These are phyloP conservation scores for Zopfia rhizophila DNA, from an alignment of 2,329 filamentous ascomycete genomes.

Conservation along the genomic window DNA sequence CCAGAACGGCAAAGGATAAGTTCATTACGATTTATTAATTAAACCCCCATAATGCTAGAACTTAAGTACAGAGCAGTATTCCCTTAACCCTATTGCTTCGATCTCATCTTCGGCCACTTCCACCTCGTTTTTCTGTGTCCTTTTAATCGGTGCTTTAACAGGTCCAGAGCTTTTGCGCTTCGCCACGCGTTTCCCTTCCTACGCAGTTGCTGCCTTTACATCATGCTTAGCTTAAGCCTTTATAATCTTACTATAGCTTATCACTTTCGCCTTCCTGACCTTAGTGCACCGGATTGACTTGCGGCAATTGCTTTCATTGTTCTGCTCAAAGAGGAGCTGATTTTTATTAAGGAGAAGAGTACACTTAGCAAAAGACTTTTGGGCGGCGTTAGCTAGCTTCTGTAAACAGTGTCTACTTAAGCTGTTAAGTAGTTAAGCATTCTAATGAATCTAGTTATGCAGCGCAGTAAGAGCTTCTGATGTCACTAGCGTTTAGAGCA, in stretches of 20 bases:
- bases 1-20: no score
- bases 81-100: no score
- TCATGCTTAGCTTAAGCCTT: conserved; percentile 26
- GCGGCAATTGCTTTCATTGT: conserved; percentile 43
- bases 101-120: no score
- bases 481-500: conserved; percentile 32
- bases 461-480: conserved; percentile 28
- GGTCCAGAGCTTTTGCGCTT: no score
- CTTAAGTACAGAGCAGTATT: no score
- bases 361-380: conserved; percentile 32
- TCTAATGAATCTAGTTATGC: conserved; percentile 25
- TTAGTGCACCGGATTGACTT: conserved; percentile 21
- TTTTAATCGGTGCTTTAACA: no score
- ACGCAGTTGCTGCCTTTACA: conserved; percentile 20
- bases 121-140: no score
- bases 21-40: no score
- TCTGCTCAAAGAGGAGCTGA: conserved; percentile 36
- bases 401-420: conserved; percentile 22
- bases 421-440: conserved; percentile 19
- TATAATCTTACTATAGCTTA: conserved; percentile 31
- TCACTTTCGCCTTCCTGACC: conserved; percentile 31
- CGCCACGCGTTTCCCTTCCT: not conserved
- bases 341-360: conserved; percentile 40
- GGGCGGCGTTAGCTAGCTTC: conserved; percentile 33
- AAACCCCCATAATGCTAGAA: no score